phyloP scores from a whole-genome alignment of 75 land plant species.

The Chamaecyparis obtusa region DNA sequence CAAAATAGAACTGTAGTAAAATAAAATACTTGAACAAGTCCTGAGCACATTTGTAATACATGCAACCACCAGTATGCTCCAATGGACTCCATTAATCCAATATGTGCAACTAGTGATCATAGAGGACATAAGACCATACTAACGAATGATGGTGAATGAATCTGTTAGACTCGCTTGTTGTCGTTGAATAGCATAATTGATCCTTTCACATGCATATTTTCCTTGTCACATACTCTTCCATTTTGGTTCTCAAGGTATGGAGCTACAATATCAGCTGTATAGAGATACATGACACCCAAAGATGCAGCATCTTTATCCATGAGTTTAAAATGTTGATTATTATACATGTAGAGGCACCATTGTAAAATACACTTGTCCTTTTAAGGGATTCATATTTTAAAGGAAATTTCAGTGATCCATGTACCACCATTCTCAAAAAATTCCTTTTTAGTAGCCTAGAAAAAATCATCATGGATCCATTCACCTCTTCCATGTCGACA shows the following conservation, averaged over 20 bases:
- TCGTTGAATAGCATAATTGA: neutral
- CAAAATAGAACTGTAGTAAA: too few relatives aligned
- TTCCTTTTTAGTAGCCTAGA: too few relatives aligned
- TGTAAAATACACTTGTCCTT: neutral
- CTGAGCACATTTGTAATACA: too few relatives aligned
- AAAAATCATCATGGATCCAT: too few relatives aligned
- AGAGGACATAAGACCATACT: neutral
- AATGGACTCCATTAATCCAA: too few relatives aligned
- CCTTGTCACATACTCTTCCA: neutral
- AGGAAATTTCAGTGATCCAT: too few relatives aligned
- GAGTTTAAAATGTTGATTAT: slow-evolving; percentile 4
- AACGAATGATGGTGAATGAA: neutral
- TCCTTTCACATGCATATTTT: neutral
- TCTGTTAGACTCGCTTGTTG: neutral
- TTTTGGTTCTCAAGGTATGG: neutral
- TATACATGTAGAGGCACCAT: slow-evolving; percentile 20
- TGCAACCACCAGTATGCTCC: too few relatives aligned
- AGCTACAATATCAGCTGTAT: neutral
- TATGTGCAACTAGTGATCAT: too few relatives aligned
- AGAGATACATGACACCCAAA: neutral
- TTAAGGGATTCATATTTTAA: too few relatives aligned
- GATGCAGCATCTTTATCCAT: neutral
- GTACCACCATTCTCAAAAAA: too few relatives aligned
- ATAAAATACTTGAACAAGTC: too few relatives aligned
- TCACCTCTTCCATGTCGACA: too few relatives aligned